phyloP scores from a whole-genome alignment of 495 filamentous ascomycete genomes.

The Aspergillus wentii region DNA sequence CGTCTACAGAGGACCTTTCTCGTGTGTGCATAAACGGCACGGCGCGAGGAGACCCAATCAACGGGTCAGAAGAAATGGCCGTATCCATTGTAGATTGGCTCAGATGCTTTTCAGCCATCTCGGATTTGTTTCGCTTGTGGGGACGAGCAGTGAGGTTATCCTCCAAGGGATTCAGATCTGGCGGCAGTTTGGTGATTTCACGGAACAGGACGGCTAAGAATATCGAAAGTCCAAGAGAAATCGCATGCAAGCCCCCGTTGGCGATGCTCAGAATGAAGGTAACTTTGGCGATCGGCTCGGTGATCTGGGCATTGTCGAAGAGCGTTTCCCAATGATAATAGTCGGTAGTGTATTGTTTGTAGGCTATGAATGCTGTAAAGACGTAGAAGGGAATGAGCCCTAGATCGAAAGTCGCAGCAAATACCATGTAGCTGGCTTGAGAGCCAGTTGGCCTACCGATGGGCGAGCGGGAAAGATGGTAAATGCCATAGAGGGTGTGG shows the following conservation, averaged over 20 bases:
- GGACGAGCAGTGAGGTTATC: conserved; percentile 76
- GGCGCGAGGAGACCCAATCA: conserved; percentile 52
- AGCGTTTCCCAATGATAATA: conserved; percentile 59
- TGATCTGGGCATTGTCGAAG: conserved; percentile 42
- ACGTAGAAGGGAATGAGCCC: conserved; percentile 72
- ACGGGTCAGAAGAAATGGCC: conserved; percentile 51
- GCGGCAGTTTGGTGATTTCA: conserved; percentile 72
- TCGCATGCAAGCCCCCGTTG: conserved; percentile 60
- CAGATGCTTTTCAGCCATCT: conserved; percentile 52
- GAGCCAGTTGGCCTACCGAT: conserved; percentile 66
- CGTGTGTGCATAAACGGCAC: conserved; percentile 77
- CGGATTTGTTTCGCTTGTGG: conserved; percentile 72
- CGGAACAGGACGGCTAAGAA: conserved; percentile 73
- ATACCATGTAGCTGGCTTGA: conserved; percentile 79
- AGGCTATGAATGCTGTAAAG: conserved; percentile 59
- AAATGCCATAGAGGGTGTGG: conserved; percentile 69
- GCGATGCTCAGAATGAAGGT: conserved; percentile 60
- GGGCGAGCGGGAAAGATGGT: conserved; percentile 65
- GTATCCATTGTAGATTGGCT: conserved; percentile 51
- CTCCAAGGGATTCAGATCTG: conserved; percentile 90
- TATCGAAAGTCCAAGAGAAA: conserved; percentile 64
- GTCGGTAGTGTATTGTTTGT: conserved; percentile 34
- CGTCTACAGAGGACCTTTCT: conserved; percentile 48
- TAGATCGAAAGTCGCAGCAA: conserved; percentile 66
- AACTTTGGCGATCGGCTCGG: conserved; percentile 50